Evolutionary conservation across 352 stramenopile genomes (phyloP), one percentile per base, ranked within the genome.

Genomic region (Globisporangium nagaii): DNA sequence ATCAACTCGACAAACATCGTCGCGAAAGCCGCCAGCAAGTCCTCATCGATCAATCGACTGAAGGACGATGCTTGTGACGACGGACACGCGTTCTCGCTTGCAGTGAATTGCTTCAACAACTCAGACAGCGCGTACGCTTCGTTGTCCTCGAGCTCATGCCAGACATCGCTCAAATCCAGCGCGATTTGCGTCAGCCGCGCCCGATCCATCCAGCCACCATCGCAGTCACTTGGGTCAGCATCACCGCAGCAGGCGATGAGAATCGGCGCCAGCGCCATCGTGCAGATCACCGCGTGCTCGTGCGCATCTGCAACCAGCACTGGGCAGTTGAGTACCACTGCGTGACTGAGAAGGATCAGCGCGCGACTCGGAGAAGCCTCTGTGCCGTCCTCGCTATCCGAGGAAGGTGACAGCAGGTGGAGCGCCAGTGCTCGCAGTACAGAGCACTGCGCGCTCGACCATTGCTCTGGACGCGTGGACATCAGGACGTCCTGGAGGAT

Each of bases 401-500:
- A 3, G 13, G n/a, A 8, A 13, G n/a, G 1, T n/a, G n/a, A 36
- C 43, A 27, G 10, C 24, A 8, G 31, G 36, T 65, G 79, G 44
- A 73, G 66, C 12, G 74, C 65, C 3, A 90, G 41, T 10, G 81
- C 70, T 22, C 67, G 60, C 13, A 90, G 40, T 0, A 88, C 53
- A 0, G 79, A 87, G 32, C 70, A 78, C 24, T 63, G 75, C 19
- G 52, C 22, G 43, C 42, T 37, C 19, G 44, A 57, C 79, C 79
- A 86, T 44, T 84, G 72, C 17, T 39, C 28, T 3, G 79, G 79
- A n/a, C 71, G 70, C 32, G 78, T 88, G 51, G 43, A 66, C 6
- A 67, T 36, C 19, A 88, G 50, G 19, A 88, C 46, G 25, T 86
- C 72, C 19, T 74, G 74, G 0, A 75, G 46, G 3, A 86, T 24